These are phyloP conservation scores for Elsinoe necatrix DNA, from an alignment of 2,329 filamentous ascomycete genomes.

Conservation along the genomic window DNA sequence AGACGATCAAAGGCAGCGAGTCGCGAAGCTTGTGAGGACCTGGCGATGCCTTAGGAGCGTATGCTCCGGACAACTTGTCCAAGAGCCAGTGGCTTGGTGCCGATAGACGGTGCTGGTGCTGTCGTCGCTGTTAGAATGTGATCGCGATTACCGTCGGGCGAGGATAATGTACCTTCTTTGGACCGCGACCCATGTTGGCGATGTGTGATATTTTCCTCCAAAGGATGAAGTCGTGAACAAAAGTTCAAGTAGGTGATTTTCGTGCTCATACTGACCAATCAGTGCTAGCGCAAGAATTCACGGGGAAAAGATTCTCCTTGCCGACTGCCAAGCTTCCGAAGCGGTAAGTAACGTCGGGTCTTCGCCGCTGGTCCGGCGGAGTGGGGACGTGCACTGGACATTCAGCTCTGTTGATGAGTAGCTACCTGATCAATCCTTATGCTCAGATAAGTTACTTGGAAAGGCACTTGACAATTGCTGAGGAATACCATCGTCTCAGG, in stretches of 20 bases:
- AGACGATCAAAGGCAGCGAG: constrained; percentile 97
- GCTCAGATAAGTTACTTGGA: background rate
- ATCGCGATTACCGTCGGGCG: background rate
- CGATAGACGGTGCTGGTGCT: constrained; percentile 99
- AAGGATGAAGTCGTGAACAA: background rate
- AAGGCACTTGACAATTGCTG: background rate
- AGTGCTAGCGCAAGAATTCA: background rate
- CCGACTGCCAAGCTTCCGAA: background rate
- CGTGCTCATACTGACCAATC: background rate
- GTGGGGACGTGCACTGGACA: background rate
- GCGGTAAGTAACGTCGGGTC: background rate
- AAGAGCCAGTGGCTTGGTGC: constrained; percentile 99
- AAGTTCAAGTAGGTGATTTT: constrained; percentile 11
- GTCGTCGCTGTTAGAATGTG: constrained; percentile 58
- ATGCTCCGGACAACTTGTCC: constrained; percentile 91
- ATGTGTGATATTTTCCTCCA: constrained; percentile 24
- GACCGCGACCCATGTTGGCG: constrained; percentile 58
- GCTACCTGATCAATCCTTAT: background rate
- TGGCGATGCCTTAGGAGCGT: constrained; percentile 58
- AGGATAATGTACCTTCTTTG: constrained; percentile 23
- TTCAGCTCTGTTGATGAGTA: background rate
- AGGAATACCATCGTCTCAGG: background rate
- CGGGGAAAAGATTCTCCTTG: constrained; percentile 5
- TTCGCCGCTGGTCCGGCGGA: background rate
- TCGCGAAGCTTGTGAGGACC: constrained; percentile 99